A percentile compares a stretch with the other conserved stretches of the same genome.
phyloP scores from a whole-genome alignment of 2,329 filamentous ascomycete species.

The Metarhizium robertsii region DNA sequence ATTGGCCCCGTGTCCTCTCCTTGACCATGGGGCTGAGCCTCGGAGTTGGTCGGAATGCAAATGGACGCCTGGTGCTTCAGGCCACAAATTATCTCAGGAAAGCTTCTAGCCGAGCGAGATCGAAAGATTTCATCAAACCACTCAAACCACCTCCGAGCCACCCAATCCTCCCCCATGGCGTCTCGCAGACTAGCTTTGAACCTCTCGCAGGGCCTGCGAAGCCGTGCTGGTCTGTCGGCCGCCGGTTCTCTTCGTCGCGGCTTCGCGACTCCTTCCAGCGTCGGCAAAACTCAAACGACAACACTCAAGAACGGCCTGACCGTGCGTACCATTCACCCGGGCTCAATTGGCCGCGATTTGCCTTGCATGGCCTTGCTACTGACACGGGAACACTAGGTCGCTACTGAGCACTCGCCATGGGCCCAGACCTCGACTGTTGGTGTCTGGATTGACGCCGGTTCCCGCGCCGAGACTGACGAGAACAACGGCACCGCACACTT shows the following conservation, averaged over 20 bases:
- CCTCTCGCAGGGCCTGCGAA: constrained; percentile 83
- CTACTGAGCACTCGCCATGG: constrained; percentile 95
- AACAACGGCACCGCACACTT: constrained; percentile 99
- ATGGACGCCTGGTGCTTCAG: constrained; percentile 26
- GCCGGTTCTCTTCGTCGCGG: constrained; percentile 71
- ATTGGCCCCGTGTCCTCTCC: constrained; percentile 22
- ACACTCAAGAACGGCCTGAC: constrained; percentile 97
- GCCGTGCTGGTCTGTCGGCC: constrained; percentile 72
- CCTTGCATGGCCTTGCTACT: constrained; percentile 14
- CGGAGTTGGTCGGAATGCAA: constrained; percentile 34
- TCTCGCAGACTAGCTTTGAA: constrained; percentile 95
- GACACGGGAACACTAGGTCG: constrained; percentile 54
- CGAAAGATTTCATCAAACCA: constrained; percentile 46
- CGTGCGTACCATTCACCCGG: constrained; percentile 41
- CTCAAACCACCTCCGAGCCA: constrained; percentile 40
- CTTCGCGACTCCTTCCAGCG: constrained; percentile 76
- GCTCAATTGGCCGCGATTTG: constrained; percentile 28
- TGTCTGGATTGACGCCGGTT: constrained; percentile 99
- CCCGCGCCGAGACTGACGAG: constrained; percentile 93
- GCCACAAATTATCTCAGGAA: constrained; percentile 34
- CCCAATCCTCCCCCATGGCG: constrained; percentile 63
- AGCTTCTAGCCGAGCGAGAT: constrained; percentile 36
- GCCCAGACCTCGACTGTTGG: constrained; percentile 97
- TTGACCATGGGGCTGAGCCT: constrained; percentile 17
- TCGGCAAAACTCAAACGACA: constrained; percentile 86